Percentiles rank a stretch among this genome's conserved stretches.
These are phyloP conservation scores for Colletotrichum orbiculare DNA, from an alignment of 2,329 filamentous ascomycete genomes.

Conservation along the genomic window DNA sequence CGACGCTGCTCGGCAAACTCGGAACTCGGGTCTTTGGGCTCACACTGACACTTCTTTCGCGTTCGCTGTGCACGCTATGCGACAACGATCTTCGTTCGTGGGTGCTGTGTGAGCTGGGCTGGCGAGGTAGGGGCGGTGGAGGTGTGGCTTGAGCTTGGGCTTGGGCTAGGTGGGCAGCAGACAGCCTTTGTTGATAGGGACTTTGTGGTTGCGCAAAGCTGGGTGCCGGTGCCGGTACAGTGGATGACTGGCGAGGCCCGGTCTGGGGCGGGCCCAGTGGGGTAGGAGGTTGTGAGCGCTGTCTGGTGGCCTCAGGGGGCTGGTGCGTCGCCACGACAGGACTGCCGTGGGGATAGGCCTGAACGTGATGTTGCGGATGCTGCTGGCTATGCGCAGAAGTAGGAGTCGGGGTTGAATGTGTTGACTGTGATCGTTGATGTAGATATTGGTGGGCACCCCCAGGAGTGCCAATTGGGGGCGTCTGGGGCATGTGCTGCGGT, in stretches of 20 bases:
- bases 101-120: slow-evolving; percentile 52
- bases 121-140: slow-evolving; percentile 50
- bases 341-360: slow-evolving; percentile 63
- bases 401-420: slow-evolving; percentile 70
- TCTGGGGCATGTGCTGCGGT: slow-evolving; percentile 53
- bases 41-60: slow-evolving; percentile 78
- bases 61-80: slow-evolving; percentile 69
- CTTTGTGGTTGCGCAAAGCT: slow-evolving; percentile 65
- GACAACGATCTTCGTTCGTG: slow-evolving; percentile 65
- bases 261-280: slow-evolving; percentile 63
- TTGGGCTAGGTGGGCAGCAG: slow-evolving; percentile 42
- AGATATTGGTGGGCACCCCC: slow-evolving; percentile 48
- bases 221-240: slow-evolving; percentile 41
- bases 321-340: slow-evolving; percentile 60
- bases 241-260: slow-evolving; percentile 54
- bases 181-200: slow-evolving; percentile 67
- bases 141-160: slow-evolving; percentile 38
- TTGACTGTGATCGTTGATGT: slow-evolving; percentile 65
- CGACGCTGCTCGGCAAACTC: slow-evolving; percentile 59
- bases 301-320: slow-evolving; percentile 57
- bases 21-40: slow-evolving; percentile 79
- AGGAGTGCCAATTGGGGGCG: slow-evolving; percentile 55
- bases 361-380: slow-evolving; percentile 64
- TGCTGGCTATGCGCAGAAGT: slow-evolving; percentile 71
- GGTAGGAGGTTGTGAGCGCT: slow-evolving; percentile 65